phyloP scores from a whole-genome alignment of 2,329 filamentous ascomycete species.

The Trichoderma sp. region DNA sequence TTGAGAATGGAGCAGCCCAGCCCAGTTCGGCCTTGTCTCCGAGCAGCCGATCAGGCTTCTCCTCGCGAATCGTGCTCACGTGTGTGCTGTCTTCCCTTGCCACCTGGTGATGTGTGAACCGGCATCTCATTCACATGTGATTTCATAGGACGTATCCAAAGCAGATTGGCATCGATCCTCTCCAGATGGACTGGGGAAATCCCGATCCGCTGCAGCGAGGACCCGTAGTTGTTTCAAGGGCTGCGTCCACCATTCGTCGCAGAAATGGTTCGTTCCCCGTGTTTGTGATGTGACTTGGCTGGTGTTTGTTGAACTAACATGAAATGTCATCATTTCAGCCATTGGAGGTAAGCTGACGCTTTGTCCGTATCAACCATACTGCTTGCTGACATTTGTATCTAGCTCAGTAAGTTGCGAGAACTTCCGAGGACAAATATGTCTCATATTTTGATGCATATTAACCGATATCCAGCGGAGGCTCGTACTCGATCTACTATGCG shows the following conservation, averaged over 20 bases:
- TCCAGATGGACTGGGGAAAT: constrained; percentile 84
- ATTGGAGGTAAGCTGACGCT: constrained; percentile 50
- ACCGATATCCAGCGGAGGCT: constrained; percentile 61
- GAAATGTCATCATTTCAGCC: constrained; percentile 36
- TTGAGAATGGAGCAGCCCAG: constrained; percentile 2
- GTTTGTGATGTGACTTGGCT: background rate
- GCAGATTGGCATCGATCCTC: constrained; percentile 89
- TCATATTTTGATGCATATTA: background rate
- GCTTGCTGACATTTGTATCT: constrained; percentile 19
- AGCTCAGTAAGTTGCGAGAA: constrained; percentile 36
- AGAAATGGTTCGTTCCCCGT: constrained; percentile 64
- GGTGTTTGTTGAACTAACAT: background rate
- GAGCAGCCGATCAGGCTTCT: constrained; percentile 44
- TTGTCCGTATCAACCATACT: background rate
- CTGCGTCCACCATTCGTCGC: constrained; percentile 69
- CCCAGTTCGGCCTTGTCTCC: constrained; percentile 26
- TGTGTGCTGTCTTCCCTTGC: constrained; percentile 30
- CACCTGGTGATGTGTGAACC: background rate
- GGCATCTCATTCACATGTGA: background rate
- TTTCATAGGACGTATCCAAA: constrained; percentile 73
- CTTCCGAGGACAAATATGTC: background rate
- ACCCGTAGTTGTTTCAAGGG: constrained; percentile 81
- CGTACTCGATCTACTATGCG: constrained; percentile 94
- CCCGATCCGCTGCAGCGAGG: constrained; percentile 71
- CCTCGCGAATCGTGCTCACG: constrained; percentile 56